Evolutionary conservation across 108 stramenopile genomes (phyloP).

Genomic region (Stephanodiscus triporus): DNA sequence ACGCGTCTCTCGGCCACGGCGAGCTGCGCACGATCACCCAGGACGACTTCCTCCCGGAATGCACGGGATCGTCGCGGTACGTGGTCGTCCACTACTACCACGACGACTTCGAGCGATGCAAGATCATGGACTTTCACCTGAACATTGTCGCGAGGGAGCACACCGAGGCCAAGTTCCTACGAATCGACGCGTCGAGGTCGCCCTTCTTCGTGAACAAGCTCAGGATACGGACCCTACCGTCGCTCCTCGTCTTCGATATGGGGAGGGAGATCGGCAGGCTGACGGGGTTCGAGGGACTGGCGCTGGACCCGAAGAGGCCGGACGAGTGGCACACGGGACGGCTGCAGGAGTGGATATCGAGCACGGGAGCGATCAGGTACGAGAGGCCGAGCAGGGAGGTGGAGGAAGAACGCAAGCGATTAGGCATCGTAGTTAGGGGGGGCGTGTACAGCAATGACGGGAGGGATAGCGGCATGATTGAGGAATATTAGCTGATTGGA

Average conservation of each 20-base stretch:
- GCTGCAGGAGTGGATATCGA: slow-evolving; percentile 74
- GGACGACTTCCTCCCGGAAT: slow-evolving; percentile 96
- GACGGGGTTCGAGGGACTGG: slow-evolving; percentile 80
- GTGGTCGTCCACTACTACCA: slow-evolving; percentile 96
- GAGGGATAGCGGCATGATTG: slow-evolving; percentile 25
- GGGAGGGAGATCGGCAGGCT: slow-evolving; percentile 78
- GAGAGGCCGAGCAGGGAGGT: slow-evolving; percentile 56
- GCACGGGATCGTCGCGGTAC: slow-evolving; percentile 63
- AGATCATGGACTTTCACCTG: slow-evolving; percentile 96
- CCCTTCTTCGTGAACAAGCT: slow-evolving; percentile 97
- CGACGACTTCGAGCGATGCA: slow-evolving; percentile 92
- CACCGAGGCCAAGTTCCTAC: slow-evolving; percentile 88
- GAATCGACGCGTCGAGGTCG: slow-evolving; percentile 94
- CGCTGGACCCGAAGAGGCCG: slow-evolving; percentile 51
- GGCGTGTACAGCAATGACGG: slow-evolving; percentile 40
- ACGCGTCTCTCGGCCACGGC: slow-evolving; percentile 96
- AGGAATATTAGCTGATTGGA: slow-evolving; percentile 17
- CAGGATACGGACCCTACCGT: slow-evolving; percentile 71
- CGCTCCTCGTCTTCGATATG: slow-evolving; percentile 78
- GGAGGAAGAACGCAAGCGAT: slow-evolving; percentile 46
- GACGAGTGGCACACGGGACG: slow-evolving; percentile 76
- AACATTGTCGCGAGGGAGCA: slow-evolving; percentile 74
- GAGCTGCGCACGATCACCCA: slow-evolving; percentile 91
- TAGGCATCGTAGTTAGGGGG: slow-evolving; percentile 48
- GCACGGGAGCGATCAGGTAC: slow-evolving; percentile 72